phyloP scores from a whole-genome alignment of 495 filamentous ascomycete genomes.

The Pyrenopolyporus hunteri region DNA sequence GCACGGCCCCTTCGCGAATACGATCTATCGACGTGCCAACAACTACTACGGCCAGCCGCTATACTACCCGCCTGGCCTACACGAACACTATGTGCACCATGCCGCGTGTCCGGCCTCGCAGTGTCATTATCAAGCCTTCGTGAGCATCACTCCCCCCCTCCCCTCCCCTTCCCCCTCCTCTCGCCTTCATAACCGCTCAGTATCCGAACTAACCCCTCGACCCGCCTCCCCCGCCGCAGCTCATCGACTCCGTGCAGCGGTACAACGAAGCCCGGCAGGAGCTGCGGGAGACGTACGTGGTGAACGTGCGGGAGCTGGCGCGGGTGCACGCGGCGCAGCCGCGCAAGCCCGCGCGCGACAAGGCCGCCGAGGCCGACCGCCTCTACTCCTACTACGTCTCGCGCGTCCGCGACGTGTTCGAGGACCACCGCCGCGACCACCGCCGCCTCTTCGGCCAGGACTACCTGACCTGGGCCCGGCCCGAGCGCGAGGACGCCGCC shows the following conservation, averaged over 20 bases:
- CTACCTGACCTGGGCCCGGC: constrained; percentile 34
- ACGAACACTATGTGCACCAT: constrained; percentile 23
- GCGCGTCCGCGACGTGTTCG: constrained; percentile 37
- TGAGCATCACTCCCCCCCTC: constrained; percentile 3
- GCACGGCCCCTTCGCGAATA: constrained; percentile 10
- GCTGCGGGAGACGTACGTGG: constrained; percentile 36
- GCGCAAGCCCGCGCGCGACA: constrained; percentile 18
- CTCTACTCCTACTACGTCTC: constrained; percentile 41
- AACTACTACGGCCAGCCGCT: constrained; percentile 20
- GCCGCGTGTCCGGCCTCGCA: constrained; percentile 16
- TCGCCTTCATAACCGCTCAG: not conserved
- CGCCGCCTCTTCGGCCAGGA: constrained; percentile 35
- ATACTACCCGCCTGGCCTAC: constrained; percentile 17
- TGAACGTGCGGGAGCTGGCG: constrained; percentile 34
- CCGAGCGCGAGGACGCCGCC: constrained; percentile 25
- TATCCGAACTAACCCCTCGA: not conserved
- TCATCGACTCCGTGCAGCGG: constrained; percentile 34
- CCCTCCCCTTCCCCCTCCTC: not conserved
- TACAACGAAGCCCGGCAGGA: constrained; percentile 28
- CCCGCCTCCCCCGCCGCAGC: constrained; percentile 1
- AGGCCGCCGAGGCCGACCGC: constrained; percentile 29
- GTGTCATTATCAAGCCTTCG: constrained; percentile 39
- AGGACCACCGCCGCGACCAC: constrained; percentile 38
- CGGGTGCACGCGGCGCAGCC: constrained; percentile 25
- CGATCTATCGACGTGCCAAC: constrained; percentile 4